Evolutionary conservation across 2,329 filamentous ascomycete species (phyloP), one percentile per base, ranked within the genome.

Genomic region (Penicillium thymicola): DNA sequence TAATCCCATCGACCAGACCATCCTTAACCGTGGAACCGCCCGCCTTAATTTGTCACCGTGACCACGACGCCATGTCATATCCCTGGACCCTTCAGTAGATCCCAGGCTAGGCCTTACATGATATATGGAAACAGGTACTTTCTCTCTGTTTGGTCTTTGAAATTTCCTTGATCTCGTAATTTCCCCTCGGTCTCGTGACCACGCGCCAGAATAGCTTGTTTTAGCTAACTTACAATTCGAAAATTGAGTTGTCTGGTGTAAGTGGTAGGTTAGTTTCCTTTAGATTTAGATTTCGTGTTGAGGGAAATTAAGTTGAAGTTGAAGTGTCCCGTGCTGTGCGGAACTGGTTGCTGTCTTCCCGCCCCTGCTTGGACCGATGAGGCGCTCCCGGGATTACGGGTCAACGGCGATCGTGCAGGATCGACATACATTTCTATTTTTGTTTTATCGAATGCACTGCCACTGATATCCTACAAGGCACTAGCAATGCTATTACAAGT

Each of bases 401-500:
- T 42, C 48, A 55, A 55, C 54, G 48, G 54, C 14, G 48, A 55
- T 55, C 48, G 16, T 55, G 48, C 54, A 55, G 47, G 46, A n/a
- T 42, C 18, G 28, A 25, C 16, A 7, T 9, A 5, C 14, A 36
- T 40, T 23, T 30, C 4, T 28, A 10, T 6, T 16, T 18, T 7
- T 13, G 16, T n/a, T 28, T 28, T 28, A 43, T 28, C 16, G 18
- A 27, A 27, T 27, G 4, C 27, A 16, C 10, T 30, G 7, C 2
- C 27, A 16, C 10, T 30, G 7, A 16, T 21, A 30, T 45, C n/a
- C 11, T 34, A 16, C 8, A 3, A 23, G 18, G 1, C 2, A 8
- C 13, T 23, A n/a, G 8, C 13, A 23, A 34, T 46, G 28, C 18
- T 34, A 34, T 32, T 23, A 6, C 10, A 3, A 32, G 6, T 30